A percentile compares a stretch with the other conserved stretches of the same genome.
These are phyloP conservation scores for Lophium mytilinum DNA, from an alignment of 495 filamentous ascomycete genomes.

Conservation along the genomic window DNA sequence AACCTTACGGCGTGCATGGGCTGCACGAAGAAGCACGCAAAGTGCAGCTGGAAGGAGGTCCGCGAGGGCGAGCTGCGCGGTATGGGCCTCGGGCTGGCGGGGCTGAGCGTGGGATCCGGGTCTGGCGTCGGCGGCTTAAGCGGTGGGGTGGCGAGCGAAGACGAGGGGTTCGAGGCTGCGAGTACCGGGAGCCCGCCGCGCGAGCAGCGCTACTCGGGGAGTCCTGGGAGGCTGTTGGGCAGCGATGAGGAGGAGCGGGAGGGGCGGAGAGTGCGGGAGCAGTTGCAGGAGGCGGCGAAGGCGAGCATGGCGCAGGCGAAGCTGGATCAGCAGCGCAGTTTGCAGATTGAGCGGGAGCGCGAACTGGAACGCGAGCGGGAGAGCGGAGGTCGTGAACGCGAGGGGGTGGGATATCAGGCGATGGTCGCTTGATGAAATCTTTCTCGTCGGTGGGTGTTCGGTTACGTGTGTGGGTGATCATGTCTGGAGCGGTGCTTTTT, in stretches of 20 bases:
- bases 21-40: conserved; percentile 82
- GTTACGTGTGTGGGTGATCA: no score
- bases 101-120: neutral
- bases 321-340: neutral
- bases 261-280: neutral
- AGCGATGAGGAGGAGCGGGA: neutral
- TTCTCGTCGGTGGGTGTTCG: no score
- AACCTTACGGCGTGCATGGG: conserved; percentile 78
- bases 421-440: no score
- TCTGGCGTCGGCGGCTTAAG: neutral
- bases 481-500: no score
- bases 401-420: no score
- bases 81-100: neutral
- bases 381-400: no score
- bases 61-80: conserved; percentile 56
- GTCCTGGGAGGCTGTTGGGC: neutral
- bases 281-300: neutral
- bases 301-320: neutral
- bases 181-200: neutral
- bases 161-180: neutral
- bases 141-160: neutral
- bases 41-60: conserved; percentile 73
- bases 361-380: no score
- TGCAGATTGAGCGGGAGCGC: no score
- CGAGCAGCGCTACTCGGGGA: neutral